Evolutionary conservation across 192 early-diverging fungal genomes (phyloP).

Genomic region (Spizellomyces punctatus): DNA sequence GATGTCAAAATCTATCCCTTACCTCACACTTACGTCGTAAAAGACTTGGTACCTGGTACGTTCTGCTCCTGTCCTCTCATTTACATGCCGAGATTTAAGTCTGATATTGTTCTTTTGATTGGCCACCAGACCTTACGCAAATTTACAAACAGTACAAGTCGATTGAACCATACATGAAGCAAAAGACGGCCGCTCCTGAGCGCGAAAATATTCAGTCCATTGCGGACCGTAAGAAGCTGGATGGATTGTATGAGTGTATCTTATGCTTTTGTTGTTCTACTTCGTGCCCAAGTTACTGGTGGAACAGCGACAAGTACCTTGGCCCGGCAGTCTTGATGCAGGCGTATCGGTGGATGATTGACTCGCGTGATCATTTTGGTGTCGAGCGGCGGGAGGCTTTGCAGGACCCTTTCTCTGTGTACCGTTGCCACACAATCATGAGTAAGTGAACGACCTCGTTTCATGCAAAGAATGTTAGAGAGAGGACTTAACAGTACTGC

Average conservation of each 20-base stretch:
- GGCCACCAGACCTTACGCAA: conserved; percentile 77
- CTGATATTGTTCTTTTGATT: too few species aligned
- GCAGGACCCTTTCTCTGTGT: conserved; percentile 95
- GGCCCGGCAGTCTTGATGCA: conserved; percentile 96
- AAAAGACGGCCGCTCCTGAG: conserved; percentile 68
- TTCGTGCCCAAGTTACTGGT: conserved; percentile 95
- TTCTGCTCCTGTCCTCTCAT: background rate
- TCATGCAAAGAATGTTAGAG: background rate
- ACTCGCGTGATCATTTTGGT: conserved; percentile 92
- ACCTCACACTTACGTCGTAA: conserved; percentile 96
- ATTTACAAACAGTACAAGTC: conserved; percentile 98
- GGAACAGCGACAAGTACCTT: conserved; percentile 86
- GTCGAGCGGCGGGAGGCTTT: conserved; percentile 80
- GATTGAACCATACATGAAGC: conserved; percentile 96
- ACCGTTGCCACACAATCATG: conserved; percentile 99
- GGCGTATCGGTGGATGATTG: conserved; percentile 99
- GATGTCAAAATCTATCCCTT: conserved; percentile 90
- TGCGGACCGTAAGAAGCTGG: conserved; percentile 90
- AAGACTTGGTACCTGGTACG: conserved; percentile 87
- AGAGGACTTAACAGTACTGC: background rate
- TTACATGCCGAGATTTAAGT: background rate
- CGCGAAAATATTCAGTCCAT: conserved; percentile 93
- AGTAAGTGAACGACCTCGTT: conserved; percentile 18
- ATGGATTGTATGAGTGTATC: conserved; percentile 97
- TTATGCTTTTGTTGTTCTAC: conserved; percentile 98